Conservation (phyloP, 495 filamentous ascomycete species). For the Aspergillus diversus region DNA sequence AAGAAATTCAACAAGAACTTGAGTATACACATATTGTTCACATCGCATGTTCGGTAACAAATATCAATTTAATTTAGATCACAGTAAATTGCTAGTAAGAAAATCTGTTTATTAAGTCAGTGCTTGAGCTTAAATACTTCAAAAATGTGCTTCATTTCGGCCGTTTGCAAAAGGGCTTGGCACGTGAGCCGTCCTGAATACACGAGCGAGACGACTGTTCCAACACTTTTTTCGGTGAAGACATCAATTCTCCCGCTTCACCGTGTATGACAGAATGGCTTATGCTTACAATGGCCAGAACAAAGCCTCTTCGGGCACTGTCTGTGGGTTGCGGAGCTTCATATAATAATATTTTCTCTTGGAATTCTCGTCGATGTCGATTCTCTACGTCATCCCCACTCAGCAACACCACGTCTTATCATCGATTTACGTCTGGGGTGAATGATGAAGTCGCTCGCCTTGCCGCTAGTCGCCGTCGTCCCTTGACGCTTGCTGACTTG, state of each 20-base stretch:
- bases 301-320: slow-evolving; percentile 20
- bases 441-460: slow-evolving; percentile 78
- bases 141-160: neutral
- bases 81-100: no score
- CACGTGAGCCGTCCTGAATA: neutral
- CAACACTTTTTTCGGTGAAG: neutral
- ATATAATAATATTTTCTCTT: slow-evolving; percentile 1
- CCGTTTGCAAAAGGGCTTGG: neutral
- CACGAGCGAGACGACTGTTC: neutral
- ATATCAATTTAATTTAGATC: neutral
- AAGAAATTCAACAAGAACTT: no score
- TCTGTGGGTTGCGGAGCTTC: slow-evolving; percentile 21
- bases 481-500: slow-evolving; percentile 83
- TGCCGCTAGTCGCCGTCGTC: slow-evolving; percentile 76
- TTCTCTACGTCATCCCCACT: slow-evolving; percentile 15
- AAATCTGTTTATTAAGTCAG: neutral
- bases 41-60: neutral
- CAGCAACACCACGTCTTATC: slow-evolving; percentile 27
- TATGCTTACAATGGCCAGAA: slow-evolving; percentile 26
- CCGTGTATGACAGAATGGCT: slow-evolving; percentile 25
- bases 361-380: slow-evolving; percentile 5
- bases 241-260: neutral
- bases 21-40: no score
- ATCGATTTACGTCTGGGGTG: slow-evolving; percentile 45
- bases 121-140: neutral